phyloP scores from a whole-genome alignment of 129 eudicot species.

The Lactuca sativa region DNA sequence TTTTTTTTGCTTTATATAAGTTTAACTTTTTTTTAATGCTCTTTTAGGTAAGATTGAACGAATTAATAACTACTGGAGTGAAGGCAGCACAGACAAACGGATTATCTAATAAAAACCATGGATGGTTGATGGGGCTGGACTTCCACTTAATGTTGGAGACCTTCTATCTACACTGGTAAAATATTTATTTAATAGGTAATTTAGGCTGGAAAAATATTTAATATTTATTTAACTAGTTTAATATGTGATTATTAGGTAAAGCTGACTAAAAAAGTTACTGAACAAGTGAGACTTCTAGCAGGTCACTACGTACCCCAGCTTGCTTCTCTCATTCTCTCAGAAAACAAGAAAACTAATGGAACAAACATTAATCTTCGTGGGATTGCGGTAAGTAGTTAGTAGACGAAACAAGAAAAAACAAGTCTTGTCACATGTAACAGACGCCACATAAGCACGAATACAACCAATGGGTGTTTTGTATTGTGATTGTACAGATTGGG shows the following conservation, averaged over 20 bases:
- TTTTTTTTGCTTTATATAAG: too few relatives aligned
- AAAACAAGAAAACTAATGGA: conserved; percentile 39
- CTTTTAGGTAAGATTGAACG: conserved; percentile 79
- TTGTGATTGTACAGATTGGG: conserved; percentile 31
- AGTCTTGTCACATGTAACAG: too few relatives aligned
- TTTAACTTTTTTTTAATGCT: conserved; percentile 9
- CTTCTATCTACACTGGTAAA: conserved; percentile 75
- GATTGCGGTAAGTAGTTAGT: conserved; percentile 35
- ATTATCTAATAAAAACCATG: conserved; percentile 54
- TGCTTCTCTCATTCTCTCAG: conserved; percentile 38
- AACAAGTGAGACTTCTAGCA: conserved; percentile 83
- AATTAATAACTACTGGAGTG: conserved; percentile 74
- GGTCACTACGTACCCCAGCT: conserved; percentile 46
- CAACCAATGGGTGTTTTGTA: too few relatives aligned
- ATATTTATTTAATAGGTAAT: neutral
- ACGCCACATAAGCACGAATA: too few relatives aligned
- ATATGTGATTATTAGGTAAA: conserved; percentile 51
- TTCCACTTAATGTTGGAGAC: conserved; percentile 83
- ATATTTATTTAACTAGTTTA: conserved; percentile 2
- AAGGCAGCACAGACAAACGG: conserved; percentile 44
- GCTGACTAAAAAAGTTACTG: conserved; percentile 92
- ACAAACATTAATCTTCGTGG: conserved; percentile 43
- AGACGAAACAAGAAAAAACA: neutral
- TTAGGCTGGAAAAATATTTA: neutral
- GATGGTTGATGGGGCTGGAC: conserved; percentile 98